Percentiles rank a stretch among this genome's conserved stretches.
Conservation (phyloP, 108 stramenopile genomes). For the Discostella pseudostelligera region DNA sequence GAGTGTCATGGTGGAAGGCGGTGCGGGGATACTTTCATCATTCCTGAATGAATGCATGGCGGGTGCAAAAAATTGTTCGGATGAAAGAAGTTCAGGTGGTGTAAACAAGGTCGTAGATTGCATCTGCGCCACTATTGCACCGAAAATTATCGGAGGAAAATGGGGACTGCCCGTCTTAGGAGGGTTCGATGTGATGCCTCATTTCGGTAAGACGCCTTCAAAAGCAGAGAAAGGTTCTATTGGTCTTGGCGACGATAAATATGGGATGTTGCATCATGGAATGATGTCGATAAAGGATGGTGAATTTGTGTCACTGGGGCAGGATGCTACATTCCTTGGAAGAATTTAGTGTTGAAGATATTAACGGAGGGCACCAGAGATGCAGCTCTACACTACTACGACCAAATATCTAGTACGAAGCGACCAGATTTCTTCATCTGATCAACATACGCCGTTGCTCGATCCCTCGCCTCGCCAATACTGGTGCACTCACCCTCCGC, state of each 20-base stretch:
- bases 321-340: neutral
- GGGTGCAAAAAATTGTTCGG: neutral
- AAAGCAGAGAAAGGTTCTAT: neutral
- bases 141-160: conserved; percentile 52
- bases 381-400: conserved; percentile 7
- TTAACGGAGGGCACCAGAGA: too few species aligned
- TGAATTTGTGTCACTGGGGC: conserved; percentile 22
- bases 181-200: conserved; percentile 8
- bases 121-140: conserved; percentile 73
- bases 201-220: neutral
- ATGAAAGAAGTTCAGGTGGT: neutral
- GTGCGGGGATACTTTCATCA: conserved; percentile 51
- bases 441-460: conserved; percentile 47
- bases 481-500: conserved; percentile 10
- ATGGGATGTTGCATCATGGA: neutral
- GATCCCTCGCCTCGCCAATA: conserved; percentile 14
- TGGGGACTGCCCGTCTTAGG: conserved; percentile 44
- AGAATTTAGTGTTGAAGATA: neutral
- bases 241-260: neutral
- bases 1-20: conserved; percentile 84
- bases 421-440: conserved; percentile 62
- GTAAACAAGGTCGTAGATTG: conserved; percentile 46
- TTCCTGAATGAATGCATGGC: conserved; percentile 45
- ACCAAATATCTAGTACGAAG: conserved; percentile 85
- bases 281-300: conserved; percentile 12